Conservation (phyloP, 495 filamentous ascomycete genomes). For the Penicillium turbatum region DNA sequence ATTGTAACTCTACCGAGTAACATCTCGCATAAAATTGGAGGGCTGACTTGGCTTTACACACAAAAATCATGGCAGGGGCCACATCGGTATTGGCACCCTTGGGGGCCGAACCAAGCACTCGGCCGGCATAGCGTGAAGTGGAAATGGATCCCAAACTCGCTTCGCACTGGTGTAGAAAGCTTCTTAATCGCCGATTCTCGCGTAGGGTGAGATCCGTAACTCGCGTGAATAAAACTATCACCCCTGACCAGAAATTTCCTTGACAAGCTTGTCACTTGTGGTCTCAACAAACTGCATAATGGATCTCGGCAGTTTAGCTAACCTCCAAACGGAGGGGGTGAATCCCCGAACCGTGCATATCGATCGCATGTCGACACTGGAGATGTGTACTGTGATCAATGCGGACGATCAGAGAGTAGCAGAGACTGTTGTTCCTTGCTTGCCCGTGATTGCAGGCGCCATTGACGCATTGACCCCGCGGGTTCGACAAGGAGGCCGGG, state of each 20-base stretch:
- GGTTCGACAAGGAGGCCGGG: conserved; percentile 34
- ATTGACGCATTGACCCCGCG: conserved; percentile 31
- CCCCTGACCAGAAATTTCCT: neutral
- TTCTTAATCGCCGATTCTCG: neutral
- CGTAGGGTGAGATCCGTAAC: neutral
- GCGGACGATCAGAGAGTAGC: conserved; percentile 32
- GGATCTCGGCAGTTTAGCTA: conserved; percentile 26
- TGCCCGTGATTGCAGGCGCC: conserved; percentile 29
- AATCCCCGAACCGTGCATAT: conserved; percentile 31
- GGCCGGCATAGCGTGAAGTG: neutral
- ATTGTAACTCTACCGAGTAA: conserved; percentile 17
- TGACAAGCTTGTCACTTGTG: neutral
- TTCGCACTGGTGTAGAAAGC: neutral
- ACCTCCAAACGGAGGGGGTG: conserved; percentile 34
- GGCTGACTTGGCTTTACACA: neutral
- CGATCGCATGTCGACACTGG: conserved; percentile 32
- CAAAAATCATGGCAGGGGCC: neutral
- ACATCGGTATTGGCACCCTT: neutral
- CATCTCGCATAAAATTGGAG: neutral
- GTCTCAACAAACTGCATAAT: conserved; percentile 3
- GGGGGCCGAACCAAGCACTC: neutral
- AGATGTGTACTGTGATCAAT: conserved; percentile 36
- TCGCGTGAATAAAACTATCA: neutral
- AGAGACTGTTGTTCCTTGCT: conserved; percentile 26
- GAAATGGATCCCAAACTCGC: neutral